Base-by-base conservation (phyloP, 2,329 filamentous ascomycete genomes). In the Sphaerulina vaccinii region DNA sequence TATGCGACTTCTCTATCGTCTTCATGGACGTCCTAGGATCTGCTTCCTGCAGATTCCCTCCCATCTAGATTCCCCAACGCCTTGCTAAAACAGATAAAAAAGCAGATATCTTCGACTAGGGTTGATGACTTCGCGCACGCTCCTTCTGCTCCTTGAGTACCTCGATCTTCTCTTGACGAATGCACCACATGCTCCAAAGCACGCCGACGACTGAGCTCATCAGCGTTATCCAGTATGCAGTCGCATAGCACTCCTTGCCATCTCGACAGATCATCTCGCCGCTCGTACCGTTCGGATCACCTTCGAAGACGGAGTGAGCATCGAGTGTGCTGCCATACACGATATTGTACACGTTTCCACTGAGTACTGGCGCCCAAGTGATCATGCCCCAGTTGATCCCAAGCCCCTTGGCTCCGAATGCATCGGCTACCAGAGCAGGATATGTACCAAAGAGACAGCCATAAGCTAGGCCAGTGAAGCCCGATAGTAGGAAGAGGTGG, bases 301-400 rank as follows among this genome's bases (percentile, higher is more conserved):
- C 79, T 0, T 80, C 77, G 16, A 82, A 79, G 8, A 89, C 73
- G 18, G 86, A 91, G 69, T 96, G 90, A 7, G 75, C 73, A 68
- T 99, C 93, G 62, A 90, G 95, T 0, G 96, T 84, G 1, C 63
- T 73, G 42, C 93, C 93, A 68, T 97, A 99, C 52, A 93, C 83
- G 1, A 96, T 73, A 67, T 97, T 99, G 78, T 95, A 97, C 18
- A 96, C 70, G 63, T 97, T 95, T 43, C 90, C 91, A 7, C 86
- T 90, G 22, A 96, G 71, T 2, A 96, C 89, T 0, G 92, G 91
- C 2, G 89, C 86, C 41, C 96, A 76, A 0, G 90, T 96, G 84
- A 99, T 95, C 62, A 87, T 86, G 11, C 93, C 93, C 92, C 93
- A 99, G 66, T 97, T 99, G 67, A 96, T 89, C 49, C 87, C 90